Base-by-base conservation (phyloP, 805 yeast genomes). In the Kluyveromyces dobzhanskii region DNA sequence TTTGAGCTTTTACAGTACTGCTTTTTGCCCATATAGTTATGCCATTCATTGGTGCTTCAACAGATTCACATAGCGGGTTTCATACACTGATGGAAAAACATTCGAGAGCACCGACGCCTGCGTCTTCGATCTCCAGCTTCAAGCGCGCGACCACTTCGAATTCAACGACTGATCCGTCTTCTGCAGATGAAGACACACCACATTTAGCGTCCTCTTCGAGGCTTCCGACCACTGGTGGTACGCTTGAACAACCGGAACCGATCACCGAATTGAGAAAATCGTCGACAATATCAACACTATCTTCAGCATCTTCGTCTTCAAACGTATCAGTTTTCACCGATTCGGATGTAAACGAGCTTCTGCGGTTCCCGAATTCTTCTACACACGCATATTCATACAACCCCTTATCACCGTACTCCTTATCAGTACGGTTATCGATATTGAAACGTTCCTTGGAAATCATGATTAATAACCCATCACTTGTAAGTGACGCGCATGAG, bases 351-450 rank as follows among this genome's bases (percentile, higher is more conserved):
- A 54, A 60, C 9, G 76, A 79, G 39, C 66, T 82, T 14, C 54
- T 78, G 29, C 71, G 69, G 44, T 80, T 85, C 52, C 86, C 90
- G 4, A 76, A 78, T 18, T 87, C 82, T 48, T 82, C 92, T 10
- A 75, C 92, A 1, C 88, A 83, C 55, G 82, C 94, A 2, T 85
- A 82, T 54, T 84, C 94, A 0, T 85, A 85, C 56, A 85, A 92
- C 3, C 84, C 82, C 39, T 62, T 85, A 40, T 79, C 90, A 1
- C 92, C 88, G 8, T 82, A 83, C 54, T 80, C 94, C 1, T 59
- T 85, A 40, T 85, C 92, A 0, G 72, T 84, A 35, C 66, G 95
- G 40, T 61, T 85, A 44, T 78, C 78, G 40, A 87, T 84, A 12
- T 64, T 85, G 49, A 83, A 79, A 53, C 64, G 92, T 47, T 81